These are phyloP conservation scores for Vitis hybrid DNA, from an alignment of 177 flowering plant genomes.

Conservation along the genomic window DNA sequence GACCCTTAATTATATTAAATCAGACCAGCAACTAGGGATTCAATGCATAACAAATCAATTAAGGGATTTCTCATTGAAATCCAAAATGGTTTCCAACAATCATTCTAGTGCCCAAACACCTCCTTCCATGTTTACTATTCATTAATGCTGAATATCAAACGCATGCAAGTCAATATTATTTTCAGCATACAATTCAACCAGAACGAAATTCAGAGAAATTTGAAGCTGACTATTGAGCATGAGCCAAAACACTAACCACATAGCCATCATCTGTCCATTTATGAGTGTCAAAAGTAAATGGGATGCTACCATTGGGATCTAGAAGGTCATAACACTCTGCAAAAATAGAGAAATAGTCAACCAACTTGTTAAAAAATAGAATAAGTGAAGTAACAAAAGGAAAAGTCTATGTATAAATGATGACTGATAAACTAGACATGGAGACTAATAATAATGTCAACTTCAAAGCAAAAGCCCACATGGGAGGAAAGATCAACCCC, in stretches of 20 bases:
- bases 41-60: background rate
- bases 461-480: slow-evolving; percentile 13
- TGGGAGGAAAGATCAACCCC: slow-evolving; percentile 13
- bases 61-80: too few species aligned
- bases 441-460: slow-evolving; percentile 15
- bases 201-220: too few species aligned
- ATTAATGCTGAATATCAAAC: too few species aligned
- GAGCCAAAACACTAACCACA: slow-evolving; percentile 28
- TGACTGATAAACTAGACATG: slow-evolving; percentile 35
- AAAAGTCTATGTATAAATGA: background rate
- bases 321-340: slow-evolving; percentile 65
- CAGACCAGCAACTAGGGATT: too few species aligned
- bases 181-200: too few species aligned
- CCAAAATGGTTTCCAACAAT: too few species aligned
- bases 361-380: background rate
- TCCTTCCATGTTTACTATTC: too few species aligned
- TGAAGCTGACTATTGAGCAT: too few species aligned
- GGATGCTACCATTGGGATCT: slow-evolving; percentile 65
- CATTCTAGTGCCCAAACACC: too few species aligned
- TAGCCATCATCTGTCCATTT: slow-evolving; percentile 44
- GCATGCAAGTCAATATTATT: too few species aligned
- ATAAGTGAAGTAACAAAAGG: background rate
- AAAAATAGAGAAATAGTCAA: slow-evolving; percentile 8
- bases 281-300: slow-evolving; percentile 49
- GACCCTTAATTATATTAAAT: too few species aligned